Percentiles rank a stretch among this genome's conserved stretches.
phyloP scores from a whole-genome alignment of 73 alveolate genomes.

The Paramecium tetraurelia region DNA sequence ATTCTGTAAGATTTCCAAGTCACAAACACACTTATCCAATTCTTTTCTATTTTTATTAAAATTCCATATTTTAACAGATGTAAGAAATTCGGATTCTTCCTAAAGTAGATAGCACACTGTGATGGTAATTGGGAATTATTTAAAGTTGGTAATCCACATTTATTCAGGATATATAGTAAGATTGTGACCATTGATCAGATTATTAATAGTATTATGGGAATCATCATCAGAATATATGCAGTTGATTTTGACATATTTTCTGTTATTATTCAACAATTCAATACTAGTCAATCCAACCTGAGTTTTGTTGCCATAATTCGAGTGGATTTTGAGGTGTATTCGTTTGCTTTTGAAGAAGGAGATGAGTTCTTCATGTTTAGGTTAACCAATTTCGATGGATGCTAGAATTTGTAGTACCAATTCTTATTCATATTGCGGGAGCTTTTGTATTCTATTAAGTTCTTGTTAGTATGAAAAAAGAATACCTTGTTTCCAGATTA shows the following conservation, averaged over 20 bases:
- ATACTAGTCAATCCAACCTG: constrained; percentile 72
- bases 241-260: constrained; percentile 49
- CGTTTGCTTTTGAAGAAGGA: constrained; percentile 57
- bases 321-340: constrained; percentile 59
- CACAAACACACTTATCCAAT: constrained; percentile 63
- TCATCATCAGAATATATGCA: constrained; percentile 66
- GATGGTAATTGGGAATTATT: constrained; percentile 52
- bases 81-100: constrained; percentile 33
- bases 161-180: constrained; percentile 64
- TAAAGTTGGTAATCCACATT: constrained; percentile 64
- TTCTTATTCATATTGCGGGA: not conserved
- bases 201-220: constrained; percentile 55
- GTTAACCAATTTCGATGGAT: constrained; percentile 16
- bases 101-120: constrained; percentile 20
- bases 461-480: not conserved
- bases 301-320: constrained; percentile 68
- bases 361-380: not conserved
- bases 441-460: constrained; percentile 1
- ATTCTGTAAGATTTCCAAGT: constrained; percentile 57
- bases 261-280: constrained; percentile 55
- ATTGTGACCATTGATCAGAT: constrained; percentile 65
- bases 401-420: not conserved
- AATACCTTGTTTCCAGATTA: constrained; percentile 28
- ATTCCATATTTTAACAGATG: constrained; percentile 71
- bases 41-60: constrained; percentile 70